Evolutionary conservation across 768 basidiomycete genomes (phyloP).

Genomic region (Punctularia strigosozonata): DNA sequence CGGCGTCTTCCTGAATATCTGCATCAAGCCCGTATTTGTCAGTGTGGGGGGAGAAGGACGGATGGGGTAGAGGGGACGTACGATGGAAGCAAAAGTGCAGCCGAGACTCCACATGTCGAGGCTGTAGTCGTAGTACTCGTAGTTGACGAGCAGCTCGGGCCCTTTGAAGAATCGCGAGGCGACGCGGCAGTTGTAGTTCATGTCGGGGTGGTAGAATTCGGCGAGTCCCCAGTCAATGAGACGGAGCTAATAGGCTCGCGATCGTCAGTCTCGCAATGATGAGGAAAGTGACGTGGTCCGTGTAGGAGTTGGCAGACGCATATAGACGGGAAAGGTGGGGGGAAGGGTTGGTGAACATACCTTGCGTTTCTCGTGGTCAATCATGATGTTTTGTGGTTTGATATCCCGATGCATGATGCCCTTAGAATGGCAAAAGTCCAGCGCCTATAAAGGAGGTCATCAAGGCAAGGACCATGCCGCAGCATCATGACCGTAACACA

Average conservation of each 20-base stretch:
- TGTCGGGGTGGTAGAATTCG: slow-evolving; percentile 96
- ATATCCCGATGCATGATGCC: slow-evolving; percentile 99
- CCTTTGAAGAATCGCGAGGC: slow-evolving; percentile 98
- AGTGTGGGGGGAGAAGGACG: neutral
- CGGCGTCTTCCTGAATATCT: slow-evolving; percentile 99
- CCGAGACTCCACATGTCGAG: slow-evolving; percentile 99
- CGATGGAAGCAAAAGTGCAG: slow-evolving; percentile 99
- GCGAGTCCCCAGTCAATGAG: slow-evolving; percentile 99
- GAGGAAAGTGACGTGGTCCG: neutral
- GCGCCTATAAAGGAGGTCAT: slow-evolving; percentile 61
- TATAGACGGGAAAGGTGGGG: neutral
- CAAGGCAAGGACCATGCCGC: too few species aligned
- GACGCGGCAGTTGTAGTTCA: slow-evolving; percentile 96
- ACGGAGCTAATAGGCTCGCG: slow-evolving; percentile 58
- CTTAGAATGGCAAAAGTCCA: slow-evolving; percentile 97
- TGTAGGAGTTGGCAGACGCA: neutral
- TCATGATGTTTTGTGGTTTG: slow-evolving; percentile 99
- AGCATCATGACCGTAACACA: too few species aligned
- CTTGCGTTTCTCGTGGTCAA: slow-evolving; percentile 94
- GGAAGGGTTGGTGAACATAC: slow-evolving; percentile 26
- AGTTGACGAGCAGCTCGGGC: slow-evolving; percentile 91
- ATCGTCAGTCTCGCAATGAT: neutral
- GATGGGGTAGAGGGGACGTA: slow-evolving; percentile 21
- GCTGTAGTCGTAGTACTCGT: slow-evolving; percentile 97
- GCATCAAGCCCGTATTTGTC: slow-evolving; percentile 1